Evolutionary conservation across 768 basidiomycete species (phyloP).

Genomic region (Rhizopogon vinicolor): DNA sequence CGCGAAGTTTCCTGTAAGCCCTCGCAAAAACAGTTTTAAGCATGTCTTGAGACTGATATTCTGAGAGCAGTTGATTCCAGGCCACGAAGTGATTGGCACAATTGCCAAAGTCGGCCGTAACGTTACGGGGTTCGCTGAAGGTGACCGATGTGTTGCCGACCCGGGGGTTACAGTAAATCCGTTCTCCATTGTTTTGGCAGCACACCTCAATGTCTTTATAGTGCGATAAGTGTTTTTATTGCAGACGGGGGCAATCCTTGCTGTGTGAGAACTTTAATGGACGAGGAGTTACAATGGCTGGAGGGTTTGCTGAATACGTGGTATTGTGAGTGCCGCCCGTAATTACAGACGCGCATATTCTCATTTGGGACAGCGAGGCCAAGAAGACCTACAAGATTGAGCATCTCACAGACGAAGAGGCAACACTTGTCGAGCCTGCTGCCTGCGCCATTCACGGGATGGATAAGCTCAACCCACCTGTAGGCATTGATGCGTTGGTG

Average conservation of each 20-base stretch:
- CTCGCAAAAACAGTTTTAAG: neutral
- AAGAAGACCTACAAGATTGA: conserved; percentile 37
- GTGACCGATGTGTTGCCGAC: conserved; percentile 42
- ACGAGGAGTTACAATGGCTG: conserved; percentile 31
- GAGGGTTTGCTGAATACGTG: conserved; percentile 40
- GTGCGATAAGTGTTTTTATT: conserved; percentile 36
- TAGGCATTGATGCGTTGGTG: conserved; percentile 36
- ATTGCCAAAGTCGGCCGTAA: conserved; percentile 37
- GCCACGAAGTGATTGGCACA: conserved; percentile 23
- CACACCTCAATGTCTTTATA: neutral
- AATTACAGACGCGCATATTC: neutral
- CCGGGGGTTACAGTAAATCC: conserved; percentile 27
- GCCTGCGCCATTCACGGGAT: conserved; percentile 41
- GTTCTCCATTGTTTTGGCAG: neutral
- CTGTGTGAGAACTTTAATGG: conserved; percentile 37
- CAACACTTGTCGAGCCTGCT: conserved; percentile 37
- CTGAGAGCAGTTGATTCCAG: neutral
- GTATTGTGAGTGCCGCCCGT: conserved; percentile 26
- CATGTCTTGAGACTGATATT: neutral
- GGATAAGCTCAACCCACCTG: conserved; percentile 36
- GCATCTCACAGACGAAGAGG: conserved; percentile 38
- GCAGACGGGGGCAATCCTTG: conserved; percentile 32
- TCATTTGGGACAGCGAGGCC: conserved; percentile 15
- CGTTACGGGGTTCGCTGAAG: conserved; percentile 35
- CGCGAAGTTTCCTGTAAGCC: conserved; percentile 47